phyloP scores from a whole-genome alignment of 352 stramenopile genomes.

The Phytophthora sojae region DNA sequence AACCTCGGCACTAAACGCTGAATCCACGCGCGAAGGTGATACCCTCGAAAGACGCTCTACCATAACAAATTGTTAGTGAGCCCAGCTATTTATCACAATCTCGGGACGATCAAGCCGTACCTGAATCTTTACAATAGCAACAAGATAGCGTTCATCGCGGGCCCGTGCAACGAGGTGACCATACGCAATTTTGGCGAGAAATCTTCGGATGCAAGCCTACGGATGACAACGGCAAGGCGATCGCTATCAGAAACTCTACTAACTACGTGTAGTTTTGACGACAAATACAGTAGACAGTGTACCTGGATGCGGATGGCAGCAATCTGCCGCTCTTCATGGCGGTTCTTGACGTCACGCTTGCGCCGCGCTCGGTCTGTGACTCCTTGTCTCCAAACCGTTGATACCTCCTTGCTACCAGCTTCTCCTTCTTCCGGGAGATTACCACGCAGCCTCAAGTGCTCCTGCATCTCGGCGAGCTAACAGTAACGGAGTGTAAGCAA shows the following conservation, averaged over 20 bases:
- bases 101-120: slow-evolving; percentile 22
- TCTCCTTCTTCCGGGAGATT: slow-evolving; percentile 14
- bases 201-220: slow-evolving; percentile 56
- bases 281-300: neutral
- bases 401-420: slow-evolving; percentile 4
- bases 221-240: neutral
- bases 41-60: slow-evolving; percentile 56
- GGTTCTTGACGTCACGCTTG: slow-evolving; percentile 52
- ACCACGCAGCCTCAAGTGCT: slow-evolving; percentile 35
- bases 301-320: slow-evolving; percentile 63
- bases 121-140: slow-evolving; percentile 59
- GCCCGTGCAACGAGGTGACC: slow-evolving; percentile 46
- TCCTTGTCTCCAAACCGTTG: slow-evolving; percentile 54
- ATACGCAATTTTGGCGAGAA: slow-evolving; percentile 58
- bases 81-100: neutral
- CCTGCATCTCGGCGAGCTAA: slow-evolving; percentile 66
- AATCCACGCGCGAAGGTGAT: slow-evolving; percentile 50
- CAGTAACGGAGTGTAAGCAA: neutral
- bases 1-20: slow-evolving; percentile 54
- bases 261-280: neutral
- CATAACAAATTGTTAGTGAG: neutral
- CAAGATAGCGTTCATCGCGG: slow-evolving; percentile 52
- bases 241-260: neutral
- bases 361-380: slow-evolving; percentile 50
- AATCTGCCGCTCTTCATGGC: slow-evolving; percentile 46